phyloP scores from a whole-genome alignment of 768 basidiomycete species.

The Boletus edulis region DNA sequence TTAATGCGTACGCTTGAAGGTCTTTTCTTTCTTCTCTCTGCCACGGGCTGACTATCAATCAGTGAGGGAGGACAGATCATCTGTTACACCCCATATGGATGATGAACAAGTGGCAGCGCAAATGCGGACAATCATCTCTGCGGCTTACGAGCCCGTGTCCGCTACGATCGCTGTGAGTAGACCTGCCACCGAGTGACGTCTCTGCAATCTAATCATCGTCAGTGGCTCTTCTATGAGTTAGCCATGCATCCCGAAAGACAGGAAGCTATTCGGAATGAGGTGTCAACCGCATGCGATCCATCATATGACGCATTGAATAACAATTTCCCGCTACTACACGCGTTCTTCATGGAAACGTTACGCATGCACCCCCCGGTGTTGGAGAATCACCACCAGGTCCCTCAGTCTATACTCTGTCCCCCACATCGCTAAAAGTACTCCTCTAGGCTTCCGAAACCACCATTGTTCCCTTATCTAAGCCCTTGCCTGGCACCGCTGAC shows the following conservation, averaged over 20 bases:
- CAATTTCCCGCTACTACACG: constrained; percentile 54
- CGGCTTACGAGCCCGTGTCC: constrained; percentile 45
- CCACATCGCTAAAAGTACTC: constrained; percentile 3
- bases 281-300: constrained; percentile 43
- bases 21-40: not conserved
- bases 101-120: constrained; percentile 56
- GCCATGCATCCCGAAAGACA: constrained; percentile 51
- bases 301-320: constrained; percentile 51
- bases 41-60: constrained; percentile 2
- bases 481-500: constrained; percentile 44
- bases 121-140: constrained; percentile 63
- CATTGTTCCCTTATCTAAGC: constrained; percentile 52
- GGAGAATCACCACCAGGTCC: constrained; percentile 64
- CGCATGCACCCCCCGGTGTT: constrained; percentile 60
- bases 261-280: constrained; percentile 53
- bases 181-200: not conserved
- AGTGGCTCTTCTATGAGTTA: constrained; percentile 71
- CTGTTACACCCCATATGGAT: constrained; percentile 37
- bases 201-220: constrained; percentile 5
- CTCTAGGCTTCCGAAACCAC: constrained; percentile 50
- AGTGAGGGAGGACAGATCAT: constrained; percentile 45
- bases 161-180: constrained; percentile 33
- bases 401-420: not conserved
- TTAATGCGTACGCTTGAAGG: constrained; percentile 44
- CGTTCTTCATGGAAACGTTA: constrained; percentile 59